Base-by-base conservation (phyloP, 768 basidiomycete species). In the Phaffia australis region DNA sequence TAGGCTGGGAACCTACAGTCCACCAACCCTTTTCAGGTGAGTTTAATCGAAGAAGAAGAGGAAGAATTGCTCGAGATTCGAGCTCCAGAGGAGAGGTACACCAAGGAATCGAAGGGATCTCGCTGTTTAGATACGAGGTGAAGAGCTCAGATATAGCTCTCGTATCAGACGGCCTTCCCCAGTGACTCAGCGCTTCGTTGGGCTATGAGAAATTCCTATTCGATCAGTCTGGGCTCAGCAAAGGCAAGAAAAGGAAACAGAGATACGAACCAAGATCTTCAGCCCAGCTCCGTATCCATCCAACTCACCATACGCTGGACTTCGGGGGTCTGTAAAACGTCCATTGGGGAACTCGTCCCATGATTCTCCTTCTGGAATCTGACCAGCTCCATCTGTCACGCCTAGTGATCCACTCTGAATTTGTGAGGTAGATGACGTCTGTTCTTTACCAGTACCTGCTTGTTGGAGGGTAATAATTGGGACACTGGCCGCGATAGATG, bases 1-100 rank as follows among this genome's bases (percentile, higher is more conserved):
- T 88, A 25, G 95, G 95, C 74, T 99, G 95, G 15, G 91, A 94
- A 1, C 89, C 89, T 23, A 99, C 87, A 6, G 95, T 97, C 93
- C 94, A 99, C 85, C 90, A 87, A 29, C 88, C 87, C 65, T 80
- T 79, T 55, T 60, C 69, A 29, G 73, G 64, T 54, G 80, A 78
- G 35, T 89, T 97, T 63, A 99, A 80, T 54, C 79, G 80, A 71
- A 88, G 82, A 30, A 98, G 81, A 66, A 89, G 81, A 0, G 83
- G 79, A 35, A 95, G 80, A 63, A 99, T 97, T 60, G 83, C 81
- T 42, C 79, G 75, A 0, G 95, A 91, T 77, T 99, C 95, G 0
- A 82, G 78, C 23, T 85, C 87, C 8, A 99, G 81, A 1, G 92
- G 85, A 1, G 81, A 81, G 15, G 85, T 82, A 14, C 89, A 95